Base-by-base conservation (phyloP, 129 eudicot genomes). In the Chrysanthemum makinoi region DNA sequence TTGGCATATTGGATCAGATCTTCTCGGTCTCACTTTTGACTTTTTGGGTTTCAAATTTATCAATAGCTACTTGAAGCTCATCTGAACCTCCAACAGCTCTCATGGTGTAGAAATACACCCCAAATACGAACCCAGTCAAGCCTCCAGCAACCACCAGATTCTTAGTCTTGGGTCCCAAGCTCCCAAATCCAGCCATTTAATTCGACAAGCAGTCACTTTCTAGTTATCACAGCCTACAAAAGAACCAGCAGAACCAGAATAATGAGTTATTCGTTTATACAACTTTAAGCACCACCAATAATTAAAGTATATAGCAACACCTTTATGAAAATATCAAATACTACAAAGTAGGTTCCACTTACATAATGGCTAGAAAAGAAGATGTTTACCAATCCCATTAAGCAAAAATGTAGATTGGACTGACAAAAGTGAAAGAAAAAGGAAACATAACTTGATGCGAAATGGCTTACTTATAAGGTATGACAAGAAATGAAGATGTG, bases 41-140 rank as follows among this genome's bases (percentile, higher is more conserved):
- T 58, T 92, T 92, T 61, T 83, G 79, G 2, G 72, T 80, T 75
- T 94, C 98, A 71, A 87, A 89, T 70, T 90, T 89, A 74, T 90
- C 97, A 18, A 94, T 94, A 16, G 98, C 98, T n/a, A 94, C 84
- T 85, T 94, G 98, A 79, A 94, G 90, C 83, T 94, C 96, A 71
- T 94, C 97, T 0, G 96, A 77, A 44, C 98, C 91, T 30, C 97
- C 97, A 64, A 94, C 93, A 71, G 97, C 98, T 77, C 93, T 86
- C 97, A 94, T 90, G 54, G 97, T 89, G 87, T 94, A 94, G 77
- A 87, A 94, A 78, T 89, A 93, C 54, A 89, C 96, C 39, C 95
- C 98, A 77, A 89, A 89, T 14, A 94, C 97, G 46, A 94, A 94
- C 6, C 80, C 79, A 1, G 97, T 76, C 74, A 89, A 72, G 13